phyloP scores from a whole-genome alignment of 169 alveolate genomes.

The Plasmodium coatneyi region DNA sequence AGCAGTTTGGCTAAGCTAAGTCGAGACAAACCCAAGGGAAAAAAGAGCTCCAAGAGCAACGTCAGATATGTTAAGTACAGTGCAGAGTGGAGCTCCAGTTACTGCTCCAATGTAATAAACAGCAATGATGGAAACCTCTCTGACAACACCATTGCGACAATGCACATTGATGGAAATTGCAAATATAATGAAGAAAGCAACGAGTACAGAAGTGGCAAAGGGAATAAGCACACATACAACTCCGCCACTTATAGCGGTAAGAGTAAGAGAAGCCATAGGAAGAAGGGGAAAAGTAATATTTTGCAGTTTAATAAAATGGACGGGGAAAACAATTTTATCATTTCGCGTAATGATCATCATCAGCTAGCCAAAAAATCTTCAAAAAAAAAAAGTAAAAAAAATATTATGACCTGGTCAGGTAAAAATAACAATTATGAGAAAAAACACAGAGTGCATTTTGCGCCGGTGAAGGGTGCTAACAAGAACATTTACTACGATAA shows the following conservation, averaged over 20 bases:
- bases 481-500: slow-evolving; percentile 27
- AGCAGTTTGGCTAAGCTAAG: neutral
- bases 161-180: slow-evolving; percentile 68
- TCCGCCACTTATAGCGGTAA: neutral
- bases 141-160: slow-evolving; percentile 67
- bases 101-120: slow-evolving; percentile 15
- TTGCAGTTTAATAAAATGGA: slow-evolving; percentile 5
- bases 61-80: neutral
- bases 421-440: slow-evolving; percentile 34
- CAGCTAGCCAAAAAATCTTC: slow-evolving; percentile 31
- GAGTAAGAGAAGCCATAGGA: neutral
- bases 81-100: slow-evolving; percentile 14
- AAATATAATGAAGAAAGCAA: slow-evolving; percentile 26
- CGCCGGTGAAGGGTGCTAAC: neutral
- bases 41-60: neutral
- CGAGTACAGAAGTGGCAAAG: neutral
- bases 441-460: slow-evolving; percentile 28
- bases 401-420: slow-evolving; percentile 59
- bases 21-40: neutral
- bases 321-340: neutral
- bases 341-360: slow-evolving; percentile 4
- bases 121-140: slow-evolving; percentile 25
- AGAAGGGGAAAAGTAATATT: neutral
- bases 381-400: slow-evolving; percentile 26
- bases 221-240: neutral